Evolutionary conservation across 371 early-diverging fungal genomes (phyloP), one percentile per base, ranked within the genome.

Genomic region (Polyrhizophydium stewartii): DNA sequence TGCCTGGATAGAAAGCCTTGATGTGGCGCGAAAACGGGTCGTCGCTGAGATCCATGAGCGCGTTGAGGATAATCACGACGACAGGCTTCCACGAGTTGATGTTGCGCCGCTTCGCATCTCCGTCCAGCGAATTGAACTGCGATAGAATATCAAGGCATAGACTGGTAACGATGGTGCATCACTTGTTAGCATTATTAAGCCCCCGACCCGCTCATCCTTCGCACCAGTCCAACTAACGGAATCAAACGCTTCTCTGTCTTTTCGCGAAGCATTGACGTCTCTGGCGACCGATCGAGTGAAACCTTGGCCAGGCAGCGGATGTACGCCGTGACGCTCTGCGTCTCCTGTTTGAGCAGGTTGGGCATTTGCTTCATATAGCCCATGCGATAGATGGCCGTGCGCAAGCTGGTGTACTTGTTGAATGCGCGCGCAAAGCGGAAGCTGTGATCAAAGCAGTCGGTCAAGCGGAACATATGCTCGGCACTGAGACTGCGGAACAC

Each of bases 291-390:
- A 52, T 79, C 82, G 35, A 67, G 55, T 55, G 72, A 74, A 72
- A 79, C 75, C 52, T 73, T 69, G 38, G 81, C 67, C 58, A 81
- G 50, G 35, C 69, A 62, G 12, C 56, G 37, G 35, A 82, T 45
- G 57, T 77, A 81, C 24, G 68, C 67, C 12, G 73, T 64, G 16
- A 79, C 80, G 52, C 79, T 92, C 87, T 63, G 71, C n/a, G 82
- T 82, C 67, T 82, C 82, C 71, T 94, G 93, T 62, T 91, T 90
- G 50, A 93, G 71, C 56, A 96, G 62, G 62, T 93, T 92, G 31
- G 97, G 97, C 60, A 93, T 73, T 46, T 91, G 89, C 53, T 91
- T 89, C 92, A 93, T 93, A 61, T 92, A 92, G 6, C 94, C 79
- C 71, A 79, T 77, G 71, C 84, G 79, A 74, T 89, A 90, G 30